Evolutionary conservation across 768 basidiomycete genomes (phyloP), one percentile per base, ranked within the genome.

Genomic region (Termitomyces sp.): DNA sequence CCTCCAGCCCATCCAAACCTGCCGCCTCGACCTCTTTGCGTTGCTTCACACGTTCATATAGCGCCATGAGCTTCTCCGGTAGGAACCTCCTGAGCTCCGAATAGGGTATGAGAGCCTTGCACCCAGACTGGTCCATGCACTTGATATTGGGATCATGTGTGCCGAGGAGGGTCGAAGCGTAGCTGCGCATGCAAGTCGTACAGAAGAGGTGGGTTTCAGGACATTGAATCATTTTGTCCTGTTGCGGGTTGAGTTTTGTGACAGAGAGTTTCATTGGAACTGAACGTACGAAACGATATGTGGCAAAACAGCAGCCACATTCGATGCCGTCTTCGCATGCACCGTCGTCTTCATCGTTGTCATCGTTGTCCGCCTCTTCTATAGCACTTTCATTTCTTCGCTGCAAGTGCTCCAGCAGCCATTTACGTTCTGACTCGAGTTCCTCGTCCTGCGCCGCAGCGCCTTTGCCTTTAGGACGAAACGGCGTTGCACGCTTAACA

Each of bases 201-300:
- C 94, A 96, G 75, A 96, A 97, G 2, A 94, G 82, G 69, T 97
- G 94, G 0, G 88, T 85, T 57, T 95, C 93, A 0, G 89, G 86
- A 66, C 94, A 96, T 73, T 95, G 93, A 2, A 91, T 79, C 87
- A 95, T 89, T 64, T 23, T 23, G 23, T 23, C 23, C 23, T 23
- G 23, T 23, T 1, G 56, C 2, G 23, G 23, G 2, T 23, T 23
- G 23, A 23, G 23, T 23, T 23, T 23, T 23, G 23, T 2, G 23
- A 23, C 23, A 44, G 57, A 23, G 23, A 23, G 23, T 58, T 23
- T 23, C 23, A 23, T 23, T 32, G 5, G 32, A 32, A 32, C 6
- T 7, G 32, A 43, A 75, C 90, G 58, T 69, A 92, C 91, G 71
- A 90, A 88, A 4, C 85, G 70, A 61, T 86, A 91, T 12, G 73